Base-by-base conservation (phyloP, 2,329 filamentous ascomycete species). In the Xylaria hypoxylon region DNA sequence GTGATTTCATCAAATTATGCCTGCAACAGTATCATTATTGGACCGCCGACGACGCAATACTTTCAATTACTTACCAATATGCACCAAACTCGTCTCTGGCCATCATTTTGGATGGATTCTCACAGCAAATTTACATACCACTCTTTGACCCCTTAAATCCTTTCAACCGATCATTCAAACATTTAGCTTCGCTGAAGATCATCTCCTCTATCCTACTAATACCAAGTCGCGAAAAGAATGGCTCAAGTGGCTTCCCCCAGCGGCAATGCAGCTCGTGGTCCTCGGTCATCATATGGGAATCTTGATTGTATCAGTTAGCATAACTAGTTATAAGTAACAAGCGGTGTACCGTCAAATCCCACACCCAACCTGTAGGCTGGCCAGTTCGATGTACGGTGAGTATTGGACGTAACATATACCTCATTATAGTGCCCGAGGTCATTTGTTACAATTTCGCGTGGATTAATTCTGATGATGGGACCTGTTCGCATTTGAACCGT, bases 381-480 rank as follows among this genome's bases (percentile, higher is more conserved):
- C 45, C 33, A 51, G 7, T 50, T 50, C 6, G 13, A 19, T 26
- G 31, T 31, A 1, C 45, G 57, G 5, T 31, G 44, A 19, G 56
- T 31, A 8, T 40, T 38, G 17, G 56, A 31, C 17, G 45, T 48
- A 26, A 40, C 45, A 31, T 50, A 38, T 0, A 40, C 56, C 13
- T 40, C 28, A 40, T 24, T 40, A 17, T 59, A 59, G 24, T 42
- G 44, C 19, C 24, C 19, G 2, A 35, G 38, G 8, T 44, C 53
- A 45, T 57, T 45, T 24, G 44, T 22, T n/a, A 45, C 38, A 57
- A 55, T 42, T 28, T 55, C 52, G 24, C 8, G n/a, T 42, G 52
- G 51, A 33, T 55, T 55, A 6, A 55, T 55, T 26, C 52, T 33
- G 35, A 55, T 55, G 15, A 55, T 55, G 1, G 52, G 52, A n/a